Evolutionary conservation across 73 alveolate species (phyloP).

Genomic region (Urostyla sp.): DNA sequence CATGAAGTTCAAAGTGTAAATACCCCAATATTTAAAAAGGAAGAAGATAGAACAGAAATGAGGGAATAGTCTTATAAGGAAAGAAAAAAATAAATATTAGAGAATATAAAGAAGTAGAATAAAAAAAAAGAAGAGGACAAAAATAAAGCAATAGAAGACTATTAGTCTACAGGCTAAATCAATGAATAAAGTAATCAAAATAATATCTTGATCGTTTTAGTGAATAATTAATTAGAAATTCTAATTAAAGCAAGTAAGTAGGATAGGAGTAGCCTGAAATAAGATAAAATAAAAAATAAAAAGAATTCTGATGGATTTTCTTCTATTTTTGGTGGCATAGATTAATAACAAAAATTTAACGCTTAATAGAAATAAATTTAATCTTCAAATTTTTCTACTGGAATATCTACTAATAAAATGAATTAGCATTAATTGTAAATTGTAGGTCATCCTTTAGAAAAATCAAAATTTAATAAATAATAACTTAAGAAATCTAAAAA

Average conservation of each 20-base stretch:
- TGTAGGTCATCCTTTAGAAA: slow-evolving; percentile 40
- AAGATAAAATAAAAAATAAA: background rate
- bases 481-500: slow-evolving; percentile 2
- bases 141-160: slow-evolving; percentile 6
- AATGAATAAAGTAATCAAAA: background rate
- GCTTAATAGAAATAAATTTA: too few relatives aligned
- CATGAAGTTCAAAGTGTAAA: too few relatives aligned
- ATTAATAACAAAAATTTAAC: background rate
- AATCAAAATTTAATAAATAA: background rate
- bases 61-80: slow-evolving; percentile 42
- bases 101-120: slow-evolving; percentile 14
- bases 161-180: background rate
- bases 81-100: slow-evolving; percentile 9
- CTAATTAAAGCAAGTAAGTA: too few relatives aligned
- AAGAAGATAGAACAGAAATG: background rate
- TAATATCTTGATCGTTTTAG: background rate
- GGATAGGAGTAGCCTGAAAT: too few relatives aligned
- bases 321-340: too few relatives aligned
- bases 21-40: background rate
- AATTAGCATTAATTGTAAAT: background rate
- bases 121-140: background rate
- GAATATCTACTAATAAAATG: background rate
- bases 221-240: too few relatives aligned
- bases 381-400: background rate
- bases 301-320: background rate